Evolutionary conservation across 768 basidiomycete species (phyloP).

Genomic region (Hygrocybe punicea): DNA sequence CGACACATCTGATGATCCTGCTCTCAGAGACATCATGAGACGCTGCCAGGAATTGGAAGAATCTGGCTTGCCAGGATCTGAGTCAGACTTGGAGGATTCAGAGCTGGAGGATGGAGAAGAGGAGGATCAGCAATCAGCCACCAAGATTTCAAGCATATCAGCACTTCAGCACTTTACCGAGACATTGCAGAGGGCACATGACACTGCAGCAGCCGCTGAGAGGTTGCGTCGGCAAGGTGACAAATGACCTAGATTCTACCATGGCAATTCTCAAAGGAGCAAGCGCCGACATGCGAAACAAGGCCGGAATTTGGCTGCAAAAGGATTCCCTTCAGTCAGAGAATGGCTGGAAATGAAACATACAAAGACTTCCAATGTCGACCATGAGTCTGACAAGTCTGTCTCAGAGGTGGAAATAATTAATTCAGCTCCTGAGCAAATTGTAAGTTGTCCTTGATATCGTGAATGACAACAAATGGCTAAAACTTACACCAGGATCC

Average conservation of each 20-base stretch:
- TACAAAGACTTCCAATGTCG: neutral
- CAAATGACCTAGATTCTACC: neutral
- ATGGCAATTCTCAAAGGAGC: neutral
- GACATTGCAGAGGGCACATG: neutral
- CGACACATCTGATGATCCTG: too few relatives aligned
- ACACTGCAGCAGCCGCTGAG: neutral
- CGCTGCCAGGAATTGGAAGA: neutral
- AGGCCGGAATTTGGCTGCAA: neutral
- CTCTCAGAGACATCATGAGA: too few relatives aligned
- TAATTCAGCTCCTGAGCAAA: neutral
- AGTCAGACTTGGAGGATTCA: neutral
- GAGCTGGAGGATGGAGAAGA: neutral
- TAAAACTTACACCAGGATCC: too few relatives aligned
- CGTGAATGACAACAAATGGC: too few relatives aligned
- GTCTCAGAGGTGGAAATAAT: neutral
- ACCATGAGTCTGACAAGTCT: neutral
- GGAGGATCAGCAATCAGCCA: neutral
- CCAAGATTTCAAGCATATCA: neutral
- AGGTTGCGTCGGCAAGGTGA: neutral
- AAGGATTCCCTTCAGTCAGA: neutral
- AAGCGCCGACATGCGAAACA: neutral
- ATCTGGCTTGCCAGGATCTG: neutral
- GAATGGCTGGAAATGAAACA: neutral
- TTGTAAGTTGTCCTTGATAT: too few relatives aligned
- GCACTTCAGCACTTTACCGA: neutral